Evolutionary conservation across 371 early-diverging fungal genomes (phyloP).

Genomic region (Mucor ambiguus): DNA sequence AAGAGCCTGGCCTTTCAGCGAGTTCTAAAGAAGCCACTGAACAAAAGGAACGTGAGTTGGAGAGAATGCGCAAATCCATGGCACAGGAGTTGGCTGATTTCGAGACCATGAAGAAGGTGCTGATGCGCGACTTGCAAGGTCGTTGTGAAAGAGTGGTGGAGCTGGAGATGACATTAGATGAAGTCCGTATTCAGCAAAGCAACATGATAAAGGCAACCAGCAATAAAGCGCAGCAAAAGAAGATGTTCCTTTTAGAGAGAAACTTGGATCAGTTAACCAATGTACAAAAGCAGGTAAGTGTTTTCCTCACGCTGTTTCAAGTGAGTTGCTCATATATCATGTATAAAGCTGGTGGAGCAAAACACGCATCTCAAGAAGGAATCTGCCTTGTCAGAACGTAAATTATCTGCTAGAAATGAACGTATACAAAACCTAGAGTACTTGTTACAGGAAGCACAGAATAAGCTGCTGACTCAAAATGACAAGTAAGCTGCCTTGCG

Average conservation of each 20-base stretch:
- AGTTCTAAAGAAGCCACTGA: constrained; percentile 29
- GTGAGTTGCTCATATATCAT: not conserved
- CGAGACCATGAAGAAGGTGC: constrained; percentile 94
- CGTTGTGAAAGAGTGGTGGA: constrained; percentile 96
- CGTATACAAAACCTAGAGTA: constrained; percentile 88
- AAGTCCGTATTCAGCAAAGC: constrained; percentile 87
- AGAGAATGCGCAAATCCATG: constrained; percentile 88
- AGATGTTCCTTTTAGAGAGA: constrained; percentile 94
- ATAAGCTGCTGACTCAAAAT: constrained; percentile 74
- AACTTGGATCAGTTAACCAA: constrained; percentile 93
- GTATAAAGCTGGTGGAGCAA: constrained; percentile 81
- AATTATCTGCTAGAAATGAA: constrained; percentile 89
- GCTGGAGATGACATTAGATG: constrained; percentile 92
- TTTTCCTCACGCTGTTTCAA: not conserved
- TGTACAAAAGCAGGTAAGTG: constrained; percentile 83
- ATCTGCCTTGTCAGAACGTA: constrained; percentile 86
- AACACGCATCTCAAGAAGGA: constrained; percentile 94
- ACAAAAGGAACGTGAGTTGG: constrained; percentile 83
- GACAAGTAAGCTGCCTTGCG: constrained; percentile 51
- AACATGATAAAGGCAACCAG: constrained; percentile 78
- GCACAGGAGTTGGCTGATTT: constrained; percentile 92
- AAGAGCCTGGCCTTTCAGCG: constrained; percentile 29
- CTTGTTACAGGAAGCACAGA: constrained; percentile 77
- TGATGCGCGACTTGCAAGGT: constrained; percentile 95
- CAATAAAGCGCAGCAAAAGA: constrained; percentile 86